Percentiles rank a stretch among this genome's conserved stretches.
These are phyloP conservation scores for Sphagnum contortum DNA, from an alignment of 225 moss, liverwort and hornwort species.

Conservation along the genomic window DNA sequence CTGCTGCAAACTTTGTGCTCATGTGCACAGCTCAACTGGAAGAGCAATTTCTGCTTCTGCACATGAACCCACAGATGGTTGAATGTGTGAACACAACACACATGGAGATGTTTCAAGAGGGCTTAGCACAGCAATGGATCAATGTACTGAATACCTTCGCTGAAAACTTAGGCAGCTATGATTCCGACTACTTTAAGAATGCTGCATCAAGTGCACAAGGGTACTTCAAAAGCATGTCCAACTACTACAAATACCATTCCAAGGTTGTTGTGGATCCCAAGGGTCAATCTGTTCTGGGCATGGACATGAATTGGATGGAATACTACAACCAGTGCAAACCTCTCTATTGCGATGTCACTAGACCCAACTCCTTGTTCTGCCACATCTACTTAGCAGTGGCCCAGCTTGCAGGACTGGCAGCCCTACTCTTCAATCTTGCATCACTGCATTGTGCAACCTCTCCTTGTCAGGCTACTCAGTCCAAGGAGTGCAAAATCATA, in stretches of 20 bases:
- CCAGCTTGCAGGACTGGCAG: not conserved
- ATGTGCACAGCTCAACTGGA: not conserved
- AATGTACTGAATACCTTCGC: not conserved
- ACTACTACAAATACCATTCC: not conserved
- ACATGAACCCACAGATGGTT: not conserved
- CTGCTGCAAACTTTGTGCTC: no score
- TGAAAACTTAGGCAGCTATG: not conserved
- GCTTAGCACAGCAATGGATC: not conserved
- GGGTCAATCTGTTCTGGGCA: not conserved
- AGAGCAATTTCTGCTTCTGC: not conserved
- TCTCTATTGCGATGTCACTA: conserved; percentile 2
- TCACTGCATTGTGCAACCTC: not conserved
- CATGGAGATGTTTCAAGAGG: not conserved
- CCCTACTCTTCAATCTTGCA: not conserved
- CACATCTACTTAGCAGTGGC: not conserved
- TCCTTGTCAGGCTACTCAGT: not conserved
- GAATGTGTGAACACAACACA: not conserved
- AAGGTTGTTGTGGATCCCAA: not conserved
- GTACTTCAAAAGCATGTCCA: not conserved
- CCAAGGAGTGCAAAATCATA: not conserved
- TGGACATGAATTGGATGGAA: not conserved
- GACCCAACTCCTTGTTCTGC: not conserved
- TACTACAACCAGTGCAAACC: conserved; percentile 3
- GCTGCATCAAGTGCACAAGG: not conserved
- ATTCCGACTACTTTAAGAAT: not conserved